Conservation (phyloP, 2,329 filamentous ascomycete species). For the Fusarium torulosum region DNA sequence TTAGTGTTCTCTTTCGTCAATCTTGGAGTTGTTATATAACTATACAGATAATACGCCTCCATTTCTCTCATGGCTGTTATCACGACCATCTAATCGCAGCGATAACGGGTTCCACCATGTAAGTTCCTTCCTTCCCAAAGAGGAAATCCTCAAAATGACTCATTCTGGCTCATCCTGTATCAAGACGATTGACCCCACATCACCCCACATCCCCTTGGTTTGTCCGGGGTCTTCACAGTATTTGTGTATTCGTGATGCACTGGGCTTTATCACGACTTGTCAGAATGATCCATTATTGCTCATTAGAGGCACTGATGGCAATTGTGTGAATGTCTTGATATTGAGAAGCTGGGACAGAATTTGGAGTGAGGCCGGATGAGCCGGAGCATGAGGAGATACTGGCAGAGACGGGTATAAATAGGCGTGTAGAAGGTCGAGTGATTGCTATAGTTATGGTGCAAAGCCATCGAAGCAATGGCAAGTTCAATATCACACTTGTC, state of each 20-base stretch:
- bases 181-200: conserved; percentile 2
- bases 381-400: not conserved
- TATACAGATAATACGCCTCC: not conserved
- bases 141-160: conserved; percentile 48
- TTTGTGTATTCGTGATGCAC: conserved; percentile 9
- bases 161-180: conserved; percentile 51
- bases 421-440: not conserved
- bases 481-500: not conserved
- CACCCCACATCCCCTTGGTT: conserved; percentile 15
- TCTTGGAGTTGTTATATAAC: not conserved
- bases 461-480: not conserved
- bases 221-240: conserved; percentile 18
- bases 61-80: not conserved
- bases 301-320: conserved; percentile 1
- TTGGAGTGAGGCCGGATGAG: not conserved
- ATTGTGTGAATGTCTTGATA: no score
- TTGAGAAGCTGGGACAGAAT: not conserved
- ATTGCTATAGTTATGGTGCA: not conserved
- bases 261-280: conserved; percentile 21
- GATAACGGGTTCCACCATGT: not conserved
- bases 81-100: not conserved
- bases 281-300: conserved; percentile 48
- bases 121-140: conserved; percentile 16
- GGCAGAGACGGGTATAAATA: not conserved
- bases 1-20: not conserved